Conservation (phyloP, 345 rosid genomes). For the Angophora floribunda region DNA sequence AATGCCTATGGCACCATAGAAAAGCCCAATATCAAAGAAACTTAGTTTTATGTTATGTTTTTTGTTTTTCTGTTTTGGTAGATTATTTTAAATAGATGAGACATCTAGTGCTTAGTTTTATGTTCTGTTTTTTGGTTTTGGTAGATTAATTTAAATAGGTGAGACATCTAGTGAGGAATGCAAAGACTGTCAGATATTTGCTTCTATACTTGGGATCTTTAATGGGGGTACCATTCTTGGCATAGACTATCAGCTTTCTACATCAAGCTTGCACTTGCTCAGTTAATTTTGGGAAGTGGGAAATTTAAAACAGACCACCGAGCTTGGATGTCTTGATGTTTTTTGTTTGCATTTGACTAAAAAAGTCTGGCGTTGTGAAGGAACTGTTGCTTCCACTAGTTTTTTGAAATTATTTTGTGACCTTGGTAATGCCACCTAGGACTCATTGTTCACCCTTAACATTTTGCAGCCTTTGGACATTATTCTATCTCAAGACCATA, state of each 20-base stretch:
- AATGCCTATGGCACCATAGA: neutral
- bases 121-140: too few relatives aligned
- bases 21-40: neutral
- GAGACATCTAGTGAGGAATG: neutral
- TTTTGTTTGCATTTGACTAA: neutral
- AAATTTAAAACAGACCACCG: neutral
- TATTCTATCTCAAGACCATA: constrained; percentile 88
- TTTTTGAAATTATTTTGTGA: neutral
- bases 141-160: too few relatives aligned
- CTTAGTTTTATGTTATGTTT: neutral
- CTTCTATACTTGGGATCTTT: neutral
- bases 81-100: neutral
- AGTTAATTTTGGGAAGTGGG: neutral
- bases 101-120: neutral
- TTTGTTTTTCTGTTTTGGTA: neutral
- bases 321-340: neutral
- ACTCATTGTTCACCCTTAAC: neutral
- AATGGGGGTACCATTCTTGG: neutral
- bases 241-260: neutral
- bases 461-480: constrained; percentile 83
- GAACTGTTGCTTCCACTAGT: neutral
- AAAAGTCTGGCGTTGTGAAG: neutral
- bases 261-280: neutral
- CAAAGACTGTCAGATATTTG: neutral
- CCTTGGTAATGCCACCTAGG: neutral